Percentiles rank a stretch among this genome's conserved stretches.
These are phyloP conservation scores for Nevesoporus exiguus DNA, from an alignment of 768 basidiomycete genomes.

Conservation along the genomic window DNA sequence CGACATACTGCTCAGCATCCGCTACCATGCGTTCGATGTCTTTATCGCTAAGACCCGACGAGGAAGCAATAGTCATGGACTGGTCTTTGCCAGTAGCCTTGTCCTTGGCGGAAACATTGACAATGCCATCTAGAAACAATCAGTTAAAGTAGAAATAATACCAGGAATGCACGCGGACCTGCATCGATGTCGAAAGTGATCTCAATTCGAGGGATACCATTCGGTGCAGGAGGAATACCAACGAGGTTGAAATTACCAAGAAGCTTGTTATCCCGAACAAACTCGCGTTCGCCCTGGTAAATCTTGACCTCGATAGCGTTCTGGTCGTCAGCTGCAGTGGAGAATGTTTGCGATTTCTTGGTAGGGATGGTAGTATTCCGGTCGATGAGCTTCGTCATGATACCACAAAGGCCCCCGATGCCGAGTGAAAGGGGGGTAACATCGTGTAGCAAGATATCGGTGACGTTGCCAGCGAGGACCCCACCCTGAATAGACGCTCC, in stretches of 20 bases:
- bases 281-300: slow-evolving; percentile 98
- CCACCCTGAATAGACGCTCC: slow-evolving; percentile 98
- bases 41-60: slow-evolving; percentile 92
- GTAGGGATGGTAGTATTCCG: slow-evolving; percentile 99
- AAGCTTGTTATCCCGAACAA: slow-evolving; percentile 97
- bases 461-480: slow-evolving; percentile 94
- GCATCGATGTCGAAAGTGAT: slow-evolving; percentile 98
- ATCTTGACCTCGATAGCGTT: slow-evolving; percentile 99
- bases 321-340: slow-evolving; percentile 97
- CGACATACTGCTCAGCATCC: slow-evolving; percentile 92
- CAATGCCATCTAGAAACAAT: slow-evolving; percentile 71
- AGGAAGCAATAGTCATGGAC: slow-evolving; percentile 86
- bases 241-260: slow-evolving; percentile 99
- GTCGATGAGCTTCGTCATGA: slow-evolving; percentile 98
- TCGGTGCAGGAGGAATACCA: slow-evolving; percentile 84
- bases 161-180: slow-evolving; percentile 40
- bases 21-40: slow-evolving; percentile 97
- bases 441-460: slow-evolving; percentile 90
- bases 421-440: slow-evolving; percentile 95
- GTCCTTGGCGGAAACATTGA: slow-evolving; percentile 95
- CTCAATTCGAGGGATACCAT: slow-evolving; percentile 75
- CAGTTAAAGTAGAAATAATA: not conserved
- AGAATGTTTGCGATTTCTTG: slow-evolving; percentile 99
- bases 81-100: slow-evolving; percentile 89
- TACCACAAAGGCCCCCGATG: slow-evolving; percentile 97